phyloP scores from a whole-genome alignment of 1,284 basidiomycete species.

The Porodaedalea pini region DNA sequence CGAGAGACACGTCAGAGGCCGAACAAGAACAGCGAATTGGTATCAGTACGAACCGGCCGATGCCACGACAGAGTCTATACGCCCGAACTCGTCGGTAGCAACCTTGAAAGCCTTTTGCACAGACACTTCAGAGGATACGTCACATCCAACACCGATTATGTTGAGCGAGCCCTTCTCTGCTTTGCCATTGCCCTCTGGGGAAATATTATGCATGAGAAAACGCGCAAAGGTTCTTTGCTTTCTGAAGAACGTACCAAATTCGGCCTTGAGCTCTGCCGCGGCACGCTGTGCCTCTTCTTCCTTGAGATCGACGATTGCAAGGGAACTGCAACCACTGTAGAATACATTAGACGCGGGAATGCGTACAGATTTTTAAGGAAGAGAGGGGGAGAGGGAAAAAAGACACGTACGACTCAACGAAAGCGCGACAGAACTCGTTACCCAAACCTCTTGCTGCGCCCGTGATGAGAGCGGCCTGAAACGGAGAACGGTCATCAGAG shows the following conservation, averaged over 20 bases:
- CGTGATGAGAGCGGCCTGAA: constrained; percentile 88
- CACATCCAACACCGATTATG: constrained; percentile 79
- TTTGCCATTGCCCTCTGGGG: constrained; percentile 55
- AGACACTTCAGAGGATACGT: constrained; percentile 80
- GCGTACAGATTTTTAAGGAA: neutral
- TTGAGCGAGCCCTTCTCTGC: constrained; percentile 59
- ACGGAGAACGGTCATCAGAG: neutral
- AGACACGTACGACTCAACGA: constrained; percentile 73
- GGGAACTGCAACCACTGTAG: constrained; percentile 70
- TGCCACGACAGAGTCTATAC: constrained; percentile 82
- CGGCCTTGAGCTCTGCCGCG: constrained; percentile 67
- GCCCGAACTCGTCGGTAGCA: constrained; percentile 74
- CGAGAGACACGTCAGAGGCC: constrained; percentile 11
- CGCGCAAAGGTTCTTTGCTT: neutral
- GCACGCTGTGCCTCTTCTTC: constrained; percentile 68
- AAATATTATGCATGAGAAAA: neutral
- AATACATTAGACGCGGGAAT: constrained; percentile 3
- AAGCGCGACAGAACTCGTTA: constrained; percentile 84
- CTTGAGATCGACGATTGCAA: constrained; percentile 85
- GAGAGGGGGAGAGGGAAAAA: neutral
- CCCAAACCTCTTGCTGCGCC: constrained; percentile 90
- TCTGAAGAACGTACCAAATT: constrained; percentile 41
- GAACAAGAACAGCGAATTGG: constrained; percentile 8
- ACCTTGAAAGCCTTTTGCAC: constrained; percentile 71
- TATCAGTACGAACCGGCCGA: constrained; percentile 65